A percentile compares a stretch with the other conserved stretches of the same genome.
Evolutionary conservation across 2,329 filamentous ascomycete species (phyloP).

Genomic region (Plectosphaerella cucumerina): DNA sequence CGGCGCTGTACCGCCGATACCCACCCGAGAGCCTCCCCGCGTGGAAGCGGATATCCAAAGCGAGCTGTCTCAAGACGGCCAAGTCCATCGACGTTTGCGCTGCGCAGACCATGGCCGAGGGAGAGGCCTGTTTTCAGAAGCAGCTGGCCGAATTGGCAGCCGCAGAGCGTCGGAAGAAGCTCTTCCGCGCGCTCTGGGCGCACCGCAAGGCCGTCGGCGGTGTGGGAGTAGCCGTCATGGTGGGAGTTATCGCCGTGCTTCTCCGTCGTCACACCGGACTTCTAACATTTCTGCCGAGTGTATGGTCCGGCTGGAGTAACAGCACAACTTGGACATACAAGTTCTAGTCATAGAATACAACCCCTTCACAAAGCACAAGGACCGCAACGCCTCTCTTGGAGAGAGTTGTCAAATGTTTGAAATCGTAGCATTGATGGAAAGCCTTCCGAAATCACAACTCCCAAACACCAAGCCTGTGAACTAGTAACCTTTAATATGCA

Average conservation of each 20-base stretch:
- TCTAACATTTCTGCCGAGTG: conserved; percentile 9
- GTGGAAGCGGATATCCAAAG: conserved; percentile 67
- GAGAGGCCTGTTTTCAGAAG: conserved; percentile 60
- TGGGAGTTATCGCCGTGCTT: conserved; percentile 66
- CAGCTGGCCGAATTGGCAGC: conserved; percentile 71
- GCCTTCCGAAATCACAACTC: too few species aligned
- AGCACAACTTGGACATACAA: conserved; percentile 8
- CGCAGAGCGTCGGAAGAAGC: conserved; percentile 53
- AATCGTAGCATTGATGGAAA: too few species aligned
- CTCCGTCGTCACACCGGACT: conserved; percentile 41
- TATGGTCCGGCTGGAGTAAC: conserved; percentile 14
- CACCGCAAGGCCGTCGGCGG: conserved; percentile 63
- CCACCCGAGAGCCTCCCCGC: conserved; percentile 69
- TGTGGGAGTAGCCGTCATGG: conserved; percentile 59
- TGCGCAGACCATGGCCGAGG: conserved; percentile 60
- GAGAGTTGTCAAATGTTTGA: too few species aligned
- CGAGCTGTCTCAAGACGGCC: conserved; percentile 84
- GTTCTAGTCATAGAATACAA: conserved; percentile 4
- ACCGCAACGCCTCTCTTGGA: neutral
- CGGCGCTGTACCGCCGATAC: conserved; percentile 56
- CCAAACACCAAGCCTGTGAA: too few species aligned
- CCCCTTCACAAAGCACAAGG: neutral
- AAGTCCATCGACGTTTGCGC: conserved; percentile 44
- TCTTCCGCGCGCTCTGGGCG: conserved; percentile 49
- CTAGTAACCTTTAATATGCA: too few species aligned